These are phyloP conservation scores for Eutrema heterophyllum DNA, from an alignment of 345 rosid species.

Conservation along the genomic window DNA sequence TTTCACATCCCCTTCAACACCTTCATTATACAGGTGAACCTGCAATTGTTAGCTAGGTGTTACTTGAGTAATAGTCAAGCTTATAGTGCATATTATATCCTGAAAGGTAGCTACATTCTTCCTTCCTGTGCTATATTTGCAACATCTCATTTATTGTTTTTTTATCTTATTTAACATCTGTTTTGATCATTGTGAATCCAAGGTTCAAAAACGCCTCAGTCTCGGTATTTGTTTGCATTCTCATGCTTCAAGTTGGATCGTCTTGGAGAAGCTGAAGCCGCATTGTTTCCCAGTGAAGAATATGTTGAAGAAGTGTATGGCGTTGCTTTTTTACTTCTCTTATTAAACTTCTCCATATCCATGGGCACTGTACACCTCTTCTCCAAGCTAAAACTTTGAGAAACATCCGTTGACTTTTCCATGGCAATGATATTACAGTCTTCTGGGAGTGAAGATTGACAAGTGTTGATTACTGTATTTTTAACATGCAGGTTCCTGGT, in stretches of 20 bases:
- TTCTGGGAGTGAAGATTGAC: background rate
- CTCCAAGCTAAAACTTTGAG: background rate
- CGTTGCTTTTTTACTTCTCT: background rate
- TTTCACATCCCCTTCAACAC: background rate
- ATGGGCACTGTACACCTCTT: background rate
- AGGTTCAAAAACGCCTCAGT: conserved; percentile 78
- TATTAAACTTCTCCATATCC: background rate
- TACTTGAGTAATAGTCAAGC: conserved; percentile 79
- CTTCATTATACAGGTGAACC: conserved; percentile 51
- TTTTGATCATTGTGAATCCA: conserved; percentile 21
- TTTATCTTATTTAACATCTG: background rate
- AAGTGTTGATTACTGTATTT: background rate
- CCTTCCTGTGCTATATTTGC: background rate
- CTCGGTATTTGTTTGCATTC: conserved; percentile 83
- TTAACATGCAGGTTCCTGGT: conserved; percentile 58
- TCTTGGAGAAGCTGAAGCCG: conserved; percentile 81
- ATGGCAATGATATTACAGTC: background rate
- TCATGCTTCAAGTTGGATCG: conserved; percentile 92
- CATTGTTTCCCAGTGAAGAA: conserved; percentile 60
- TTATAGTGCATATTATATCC: conserved; percentile 66
- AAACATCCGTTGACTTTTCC: background rate
- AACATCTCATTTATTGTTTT: background rate
- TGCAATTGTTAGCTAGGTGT: conserved; percentile 79
- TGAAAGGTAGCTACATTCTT: conserved; percentile 54
- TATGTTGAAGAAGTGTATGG: conserved; percentile 48